Evolutionary conservation across 2,329 filamentous ascomycete genomes (phyloP).

Genomic region (Aspergillus latus): DNA sequence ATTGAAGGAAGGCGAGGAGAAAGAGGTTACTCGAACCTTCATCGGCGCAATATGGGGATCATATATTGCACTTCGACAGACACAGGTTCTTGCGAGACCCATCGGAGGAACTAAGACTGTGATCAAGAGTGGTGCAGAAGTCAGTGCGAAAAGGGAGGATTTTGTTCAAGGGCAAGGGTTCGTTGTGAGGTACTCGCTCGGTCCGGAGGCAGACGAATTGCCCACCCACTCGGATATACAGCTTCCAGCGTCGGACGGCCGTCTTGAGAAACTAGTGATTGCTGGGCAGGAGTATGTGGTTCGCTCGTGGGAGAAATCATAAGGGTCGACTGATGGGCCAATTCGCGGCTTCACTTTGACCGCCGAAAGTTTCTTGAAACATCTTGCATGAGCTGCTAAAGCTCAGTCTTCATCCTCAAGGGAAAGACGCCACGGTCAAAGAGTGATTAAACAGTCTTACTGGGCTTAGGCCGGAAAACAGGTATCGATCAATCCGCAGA

Average conservation of each 20-base stretch:
- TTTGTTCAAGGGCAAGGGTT: conserved; percentile 1
- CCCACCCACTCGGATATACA: neutral
- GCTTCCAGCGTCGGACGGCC: neutral
- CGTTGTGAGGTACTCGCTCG: conserved; percentile 7
- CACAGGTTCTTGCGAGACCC: conserved; percentile 19
- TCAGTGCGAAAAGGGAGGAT: conserved; percentile 32
- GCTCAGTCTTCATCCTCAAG: too few relatives aligned
- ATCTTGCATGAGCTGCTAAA: too few relatives aligned
- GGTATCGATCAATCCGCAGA: too few relatives aligned
- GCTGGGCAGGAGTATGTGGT: conserved; percentile 9
- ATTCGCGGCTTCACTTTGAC: neutral
- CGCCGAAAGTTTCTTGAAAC: too few relatives aligned
- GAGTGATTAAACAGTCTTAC: too few relatives aligned
- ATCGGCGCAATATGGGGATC: conserved; percentile 33
- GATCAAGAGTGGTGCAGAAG: conserved; percentile 25
- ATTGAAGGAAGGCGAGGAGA: conserved; percentile 17
- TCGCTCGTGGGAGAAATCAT: conserved; percentile 5
- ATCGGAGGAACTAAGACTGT: conserved; percentile 14
- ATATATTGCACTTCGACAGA: conserved; percentile 31
- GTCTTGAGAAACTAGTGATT: neutral
- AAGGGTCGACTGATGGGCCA: neutral
- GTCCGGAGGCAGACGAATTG: conserved; percentile 1
- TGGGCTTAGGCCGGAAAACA: too few relatives aligned
- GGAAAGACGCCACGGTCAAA: too few relatives aligned
- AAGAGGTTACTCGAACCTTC: conserved; percentile 29